Percentiles rank a stretch among this genome's conserved stretches.
phyloP scores from a whole-genome alignment of 2,329 filamentous ascomycete species.

The Aureobasidium sp. region DNA sequence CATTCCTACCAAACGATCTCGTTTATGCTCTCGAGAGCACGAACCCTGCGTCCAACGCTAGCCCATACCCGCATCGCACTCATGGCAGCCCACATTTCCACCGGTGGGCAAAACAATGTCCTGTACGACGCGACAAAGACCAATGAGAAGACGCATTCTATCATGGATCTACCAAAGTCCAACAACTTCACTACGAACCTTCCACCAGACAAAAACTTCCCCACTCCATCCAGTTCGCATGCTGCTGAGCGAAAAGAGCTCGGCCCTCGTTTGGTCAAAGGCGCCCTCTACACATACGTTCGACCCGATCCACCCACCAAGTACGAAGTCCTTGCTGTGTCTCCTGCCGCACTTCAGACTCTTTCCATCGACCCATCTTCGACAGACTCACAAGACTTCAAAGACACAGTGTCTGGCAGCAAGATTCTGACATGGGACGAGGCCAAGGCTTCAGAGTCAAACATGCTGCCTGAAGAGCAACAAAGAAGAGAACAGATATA shows the following conservation, averaged over 20 bases:
- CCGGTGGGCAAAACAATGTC: conserved; percentile 12
- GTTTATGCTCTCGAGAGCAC: conserved; percentile 11
- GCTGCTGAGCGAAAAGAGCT: conserved; percentile 68
- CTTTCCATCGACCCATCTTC: conserved; percentile 66
- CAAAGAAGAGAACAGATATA: conserved; percentile 63
- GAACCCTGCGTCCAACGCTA: conserved; percentile 6
- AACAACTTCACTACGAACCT: conserved; percentile 57
- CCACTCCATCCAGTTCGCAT: conserved; percentile 75
- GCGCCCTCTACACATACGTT: conserved; percentile 84
- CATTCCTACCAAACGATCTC: background rate
- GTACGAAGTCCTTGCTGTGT: conserved; percentile 74
- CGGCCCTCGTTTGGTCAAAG: conserved; percentile 72
- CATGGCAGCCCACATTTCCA: conserved; percentile 36
- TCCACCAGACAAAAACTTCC: conserved; percentile 67
- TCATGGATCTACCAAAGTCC: conserved; percentile 52
- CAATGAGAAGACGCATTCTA: conserved; percentile 26
- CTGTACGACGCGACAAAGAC: conserved; percentile 17
- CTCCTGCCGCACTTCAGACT: conserved; percentile 67
- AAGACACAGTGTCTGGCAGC: conserved; percentile 71
- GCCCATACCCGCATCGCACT: conserved; percentile 28
- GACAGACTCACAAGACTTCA: conserved; percentile 64
- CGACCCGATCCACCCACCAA: conserved; percentile 65
- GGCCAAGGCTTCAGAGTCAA: conserved; percentile 28
- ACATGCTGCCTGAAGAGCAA: conserved; percentile 39
- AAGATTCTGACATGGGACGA: conserved; percentile 72